Evolutionary conservation across 2,329 filamentous ascomycete genomes (phyloP), one percentile per base, ranked within the genome.

Genomic region (Trematosphaeria pertusa): DNA sequence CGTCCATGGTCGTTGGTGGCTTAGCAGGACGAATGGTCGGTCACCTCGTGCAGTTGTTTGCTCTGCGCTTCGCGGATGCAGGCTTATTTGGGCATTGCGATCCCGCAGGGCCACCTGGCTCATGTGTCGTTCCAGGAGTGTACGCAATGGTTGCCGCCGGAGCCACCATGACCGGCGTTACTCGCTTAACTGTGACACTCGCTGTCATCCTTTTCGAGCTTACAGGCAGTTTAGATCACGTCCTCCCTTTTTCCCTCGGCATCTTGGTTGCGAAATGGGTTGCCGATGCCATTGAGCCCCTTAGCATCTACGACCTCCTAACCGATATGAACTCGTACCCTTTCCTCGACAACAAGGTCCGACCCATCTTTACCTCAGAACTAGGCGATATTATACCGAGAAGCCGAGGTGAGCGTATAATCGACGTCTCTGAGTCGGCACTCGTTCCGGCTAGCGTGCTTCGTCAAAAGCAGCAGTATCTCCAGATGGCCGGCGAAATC

Each of bases 201-300:
- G 92, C 91, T 0, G 91, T 97, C 64, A 97, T 99, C 50, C 78
- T 97, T 1, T 97, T 99, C 60, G 94, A 99, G 71, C 79, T 99
- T 26, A 99, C 94, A 0, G 94, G 94, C 44, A 96, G 91, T 68
- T 78, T 97, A 37, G 90, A 97, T 69, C 95, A 97, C 62, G 94
- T 99, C 3, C 77, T 99, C 9, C 94, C 94, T 0, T 97, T 97
- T 70, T 97, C 92, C 0, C 77, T 99, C 7, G 88, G 90, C 0
- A 91, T 99, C 24, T 79, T 97, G 3, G 91, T 96, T 20, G 87
- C 93, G n/a, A 99, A 99, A 75, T 99, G 94, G 94, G 96, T 91
- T 0, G 92, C 94, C 0, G 94, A 97, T 73, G 92, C 91, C 3
- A 84, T 99, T 40, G 94, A 99, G 71, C 94, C 93, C 12, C 81